Evolutionary conservation across 148 eudicot genomes (phyloP), one percentile per base, ranked within the genome.

Genomic region (Fagopyrum tataricum): DNA sequence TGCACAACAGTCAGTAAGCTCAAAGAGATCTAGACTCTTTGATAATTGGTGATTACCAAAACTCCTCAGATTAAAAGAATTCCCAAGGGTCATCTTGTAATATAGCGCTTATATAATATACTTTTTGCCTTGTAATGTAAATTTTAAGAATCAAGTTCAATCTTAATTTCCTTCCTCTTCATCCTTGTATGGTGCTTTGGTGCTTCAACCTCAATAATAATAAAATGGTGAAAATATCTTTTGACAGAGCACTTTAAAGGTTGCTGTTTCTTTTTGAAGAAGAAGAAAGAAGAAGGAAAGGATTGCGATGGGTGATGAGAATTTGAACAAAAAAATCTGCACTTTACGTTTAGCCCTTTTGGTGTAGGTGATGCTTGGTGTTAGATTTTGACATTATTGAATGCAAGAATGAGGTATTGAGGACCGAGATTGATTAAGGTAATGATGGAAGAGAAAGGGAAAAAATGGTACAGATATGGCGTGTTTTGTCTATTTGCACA

Each of bases 1-100:
- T 18, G 6, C 52, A 70, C 51, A 58, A 21, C 15, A 31, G 43
- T 64, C 69, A 64, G 39, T 10, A 64, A 2, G 0, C 8, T 18
- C 48, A 43, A 70, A 70, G 37, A 44, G 52, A 70, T 70, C 72
- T 70, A 43, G 31, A 70, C 14, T 15, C 44, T 70, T 44, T 70
- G 51, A 14, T 43, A 70, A 43, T 31, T 31, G 37, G 37, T 31
- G 37, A 31, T 1, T 31, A 31, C 37, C 2, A 31, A 31, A 31
- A 31, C 37, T 31, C 37, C 1, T 31, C 37, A 31, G 37, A 31
- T 31, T 31, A 31, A 31, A 3, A 31, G 37, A 31, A 31, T 3
- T 31, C 37, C 37, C 37, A 31, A 31, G 37, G 37, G 37, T 31
- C 37, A 31, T 31, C 37, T 31, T 31, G 37, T 31, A 31, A 31